Evolutionary conservation across 192 early-diverging fungal genomes (phyloP), one percentile per base, ranked within the genome.

Genomic region (Coemansia sp.): DNA sequence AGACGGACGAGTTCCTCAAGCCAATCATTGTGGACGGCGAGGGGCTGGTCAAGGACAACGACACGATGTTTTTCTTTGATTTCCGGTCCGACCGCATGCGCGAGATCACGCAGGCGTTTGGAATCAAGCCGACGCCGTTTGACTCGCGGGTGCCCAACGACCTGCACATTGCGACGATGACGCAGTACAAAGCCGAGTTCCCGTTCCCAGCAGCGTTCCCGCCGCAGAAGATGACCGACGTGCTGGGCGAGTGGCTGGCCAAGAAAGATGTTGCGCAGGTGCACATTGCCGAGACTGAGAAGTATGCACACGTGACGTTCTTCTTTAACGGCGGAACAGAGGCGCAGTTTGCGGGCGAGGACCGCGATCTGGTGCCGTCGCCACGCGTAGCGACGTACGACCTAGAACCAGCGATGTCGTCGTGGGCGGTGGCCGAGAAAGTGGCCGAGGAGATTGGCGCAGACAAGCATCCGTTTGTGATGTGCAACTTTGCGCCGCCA

Each of bases 1-100:
- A n/a, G n/a, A n/a, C n/a, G n/a, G n/a, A n/a, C n/a, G n/a, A 99
- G 84, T 99, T 99, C 85, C 85, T 99, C 53, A 99, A 98, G 88
- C 98, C 98, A 15, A 96, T 99, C 63, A 90, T 98, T 40, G 81
- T 93, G 23, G 84, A 90, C 52, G 73, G 84, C 21, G 81, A 89
- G 40, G 95, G 95, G 36, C 68, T 83, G 63, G 90, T 99, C 60
- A 59, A 83, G 40, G 93, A 98, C 70, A 77, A 88, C 55, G 96
- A 98, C 80, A 91, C 92, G 31, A 69, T 98, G 62, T 89, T 98
- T 78, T 96, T 93, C 84, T 99, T 99, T 87, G 95, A 99, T 83
- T 99, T 92, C 85, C 88, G 98, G 34, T 90, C 91, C 38, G 98
- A 99, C 81, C 92, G 98, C 61, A 97, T 98, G 96, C 92, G 95